Conservation (phyloP, 768 basidiomycete genomes). For the Trametes punicea region DNA sequence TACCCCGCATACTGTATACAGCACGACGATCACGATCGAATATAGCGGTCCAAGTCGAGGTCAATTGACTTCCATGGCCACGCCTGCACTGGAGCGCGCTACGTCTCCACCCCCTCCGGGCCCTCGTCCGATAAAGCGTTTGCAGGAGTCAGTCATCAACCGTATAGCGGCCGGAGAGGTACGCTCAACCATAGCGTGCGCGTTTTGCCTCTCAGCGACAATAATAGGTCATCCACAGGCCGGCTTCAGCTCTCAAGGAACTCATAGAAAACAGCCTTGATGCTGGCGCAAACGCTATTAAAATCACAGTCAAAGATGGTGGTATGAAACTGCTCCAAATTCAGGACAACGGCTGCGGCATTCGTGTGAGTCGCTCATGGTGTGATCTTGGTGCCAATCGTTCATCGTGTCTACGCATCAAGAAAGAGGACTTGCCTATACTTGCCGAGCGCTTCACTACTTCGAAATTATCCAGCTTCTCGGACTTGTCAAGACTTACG, state of each 20-base stretch:
- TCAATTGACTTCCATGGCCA: slow-evolving; percentile 1
- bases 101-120: slow-evolving; percentile 32
- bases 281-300: slow-evolving; percentile 84
- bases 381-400: not conserved
- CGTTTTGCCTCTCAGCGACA: not conserved
- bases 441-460: slow-evolving; percentile 95
- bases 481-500: slow-evolving; percentile 76
- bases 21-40: slow-evolving; percentile 1
- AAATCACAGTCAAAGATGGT: slow-evolving; percentile 89
- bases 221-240: slow-evolving; percentile 77
- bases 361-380: slow-evolving; percentile 63
- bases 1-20: not conserved
- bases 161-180: slow-evolving; percentile 75
- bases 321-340: slow-evolving; percentile 94
- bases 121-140: slow-evolving; percentile 67
- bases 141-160: slow-evolving; percentile 84
- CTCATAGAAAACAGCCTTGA: slow-evolving; percentile 95
- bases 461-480: slow-evolving; percentile 83
- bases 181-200: slow-evolving; percentile 3
- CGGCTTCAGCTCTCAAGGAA: slow-evolving; percentile 94
- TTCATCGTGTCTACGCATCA: not conserved
- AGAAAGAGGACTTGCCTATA: slow-evolving; percentile 88
- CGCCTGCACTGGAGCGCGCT: slow-evolving; percentile 2
- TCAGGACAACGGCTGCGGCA: slow-evolving; percentile 95
- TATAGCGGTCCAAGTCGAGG: not conserved